These are phyloP conservation scores for Talaromyces rugulosus DNA, from an alignment of 2,329 filamentous ascomycete genomes.

Conservation along the genomic window DNA sequence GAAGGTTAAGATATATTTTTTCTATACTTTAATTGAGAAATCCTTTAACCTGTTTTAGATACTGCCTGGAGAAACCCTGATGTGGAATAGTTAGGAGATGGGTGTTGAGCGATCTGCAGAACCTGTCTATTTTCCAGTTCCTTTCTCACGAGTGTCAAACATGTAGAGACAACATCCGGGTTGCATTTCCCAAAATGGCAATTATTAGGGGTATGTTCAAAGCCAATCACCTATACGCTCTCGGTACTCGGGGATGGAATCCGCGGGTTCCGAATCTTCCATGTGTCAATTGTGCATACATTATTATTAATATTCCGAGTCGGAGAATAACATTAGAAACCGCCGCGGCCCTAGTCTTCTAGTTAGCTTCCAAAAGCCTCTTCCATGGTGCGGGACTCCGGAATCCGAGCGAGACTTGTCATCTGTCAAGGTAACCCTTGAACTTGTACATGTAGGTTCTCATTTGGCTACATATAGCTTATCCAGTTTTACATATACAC, in stretches of 20 bases:
- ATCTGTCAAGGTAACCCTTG: too few relatives aligned
- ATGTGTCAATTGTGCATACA: neutral
- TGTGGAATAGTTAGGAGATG: too few relatives aligned
- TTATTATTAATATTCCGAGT: neutral
- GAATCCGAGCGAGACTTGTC: neutral
- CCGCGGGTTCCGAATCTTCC: neutral
- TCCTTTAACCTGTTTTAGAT: too few relatives aligned
- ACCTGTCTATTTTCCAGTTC: too few relatives aligned
- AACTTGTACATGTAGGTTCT: neutral
- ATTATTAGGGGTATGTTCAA: neutral
- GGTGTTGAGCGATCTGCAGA: too few relatives aligned
- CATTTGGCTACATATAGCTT: neutral
- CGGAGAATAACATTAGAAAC: neutral
- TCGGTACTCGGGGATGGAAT: neutral
- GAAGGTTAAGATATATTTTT: too few relatives aligned
- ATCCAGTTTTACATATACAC: too few relatives aligned
- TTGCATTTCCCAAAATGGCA: neutral
- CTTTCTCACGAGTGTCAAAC: too few relatives aligned
- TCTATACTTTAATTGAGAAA: too few relatives aligned
- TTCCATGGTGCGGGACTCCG: neutral
- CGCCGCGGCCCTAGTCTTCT: neutral
- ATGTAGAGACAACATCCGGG: neutral
- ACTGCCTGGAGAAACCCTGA: too few relatives aligned
- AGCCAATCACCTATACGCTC: neutral
- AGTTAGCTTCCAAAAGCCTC: neutral